Evolutionary conservation across 805 yeast genomes (phyloP).

Genomic region (Saccharomycopsis malanga): DNA sequence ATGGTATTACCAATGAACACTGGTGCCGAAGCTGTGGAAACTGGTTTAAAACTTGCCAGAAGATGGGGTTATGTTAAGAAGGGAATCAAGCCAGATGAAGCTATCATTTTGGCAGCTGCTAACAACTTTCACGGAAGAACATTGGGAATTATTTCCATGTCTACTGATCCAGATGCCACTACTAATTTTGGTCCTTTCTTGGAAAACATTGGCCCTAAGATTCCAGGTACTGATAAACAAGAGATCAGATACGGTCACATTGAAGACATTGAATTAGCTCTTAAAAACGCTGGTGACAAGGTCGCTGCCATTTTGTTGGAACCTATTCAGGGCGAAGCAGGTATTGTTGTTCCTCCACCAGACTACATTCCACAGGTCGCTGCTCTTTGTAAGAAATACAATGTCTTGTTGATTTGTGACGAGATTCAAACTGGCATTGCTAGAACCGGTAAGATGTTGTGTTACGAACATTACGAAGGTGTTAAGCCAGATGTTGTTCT

Average conservation of each 20-base stretch:
- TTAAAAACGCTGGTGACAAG: constrained; percentile 75
- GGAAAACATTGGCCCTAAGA: constrained; percentile 72
- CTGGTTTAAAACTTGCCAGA: constrained; percentile 89
- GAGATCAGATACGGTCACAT: constrained; percentile 73
- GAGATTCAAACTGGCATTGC: constrained; percentile 98
- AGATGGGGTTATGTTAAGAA: constrained; percentile 94
- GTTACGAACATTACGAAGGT: constrained; percentile 73
- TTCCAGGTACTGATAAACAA: constrained; percentile 64
- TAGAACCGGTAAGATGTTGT: constrained; percentile 90
- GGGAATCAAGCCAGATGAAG: constrained; percentile 75
- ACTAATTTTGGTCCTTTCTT: constrained; percentile 86
- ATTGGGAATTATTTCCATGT: constrained; percentile 89
- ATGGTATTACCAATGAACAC: constrained; percentile 97
- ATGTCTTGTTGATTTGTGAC: constrained; percentile 86
- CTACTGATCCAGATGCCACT: constrained; percentile 92
- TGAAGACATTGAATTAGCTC: constrained; percentile 80
- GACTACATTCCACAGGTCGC: constrained; percentile 72
- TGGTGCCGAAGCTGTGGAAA: constrained; percentile 98
- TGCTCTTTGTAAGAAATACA: constrained; percentile 70
- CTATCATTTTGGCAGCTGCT: constrained; percentile 78
- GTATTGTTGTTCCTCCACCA: constrained; percentile 87
- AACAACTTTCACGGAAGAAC: constrained; percentile 97
- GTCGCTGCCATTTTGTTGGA: constrained; percentile 88
- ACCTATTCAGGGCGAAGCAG: constrained; percentile 98
- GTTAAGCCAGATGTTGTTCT: constrained; percentile 86